phyloP scores from a whole-genome alignment of 129 eudicot species.

The Artemisia annua region DNA sequence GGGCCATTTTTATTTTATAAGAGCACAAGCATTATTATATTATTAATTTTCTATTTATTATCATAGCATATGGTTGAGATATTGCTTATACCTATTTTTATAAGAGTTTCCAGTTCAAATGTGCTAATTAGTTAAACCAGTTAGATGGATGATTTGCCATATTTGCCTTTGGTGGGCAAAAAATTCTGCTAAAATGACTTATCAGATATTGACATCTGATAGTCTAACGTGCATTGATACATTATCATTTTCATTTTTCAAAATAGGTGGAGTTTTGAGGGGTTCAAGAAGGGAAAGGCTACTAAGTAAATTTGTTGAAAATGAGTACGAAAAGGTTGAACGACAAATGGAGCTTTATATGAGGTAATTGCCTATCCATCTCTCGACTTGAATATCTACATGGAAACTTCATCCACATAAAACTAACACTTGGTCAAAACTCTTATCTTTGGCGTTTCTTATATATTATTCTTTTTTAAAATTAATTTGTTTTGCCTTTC shows the following conservation, averaged over 20 bases:
- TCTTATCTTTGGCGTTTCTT: not conserved
- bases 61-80: too few species aligned
- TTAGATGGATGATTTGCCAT: not conserved
- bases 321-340: slow-evolving; percentile 95
- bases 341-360: slow-evolving; percentile 94
- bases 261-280: slow-evolving; percentile 87
- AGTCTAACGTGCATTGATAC: slow-evolving; percentile 4
- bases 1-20: too few species aligned
- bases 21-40: too few species aligned
- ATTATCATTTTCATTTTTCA: slow-evolving; percentile 11
- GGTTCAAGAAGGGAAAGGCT: slow-evolving; percentile 98
- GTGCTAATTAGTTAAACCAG: too few species aligned
- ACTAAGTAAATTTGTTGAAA: slow-evolving; percentile 90
- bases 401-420: not conserved
- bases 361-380: slow-evolving; percentile 37
- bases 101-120: too few species aligned
- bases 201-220: too few species aligned
- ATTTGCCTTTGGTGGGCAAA: too few species aligned
- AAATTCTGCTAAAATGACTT: too few species aligned
- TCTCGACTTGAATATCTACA: not conserved
- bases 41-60: too few species aligned
- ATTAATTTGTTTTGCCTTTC: not conserved
- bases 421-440: not conserved
- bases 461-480: not conserved
- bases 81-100: too few species aligned